Conservation (phyloP, 2,329 filamentous ascomycete species). For the Talaromyces amestolkiae region DNA sequence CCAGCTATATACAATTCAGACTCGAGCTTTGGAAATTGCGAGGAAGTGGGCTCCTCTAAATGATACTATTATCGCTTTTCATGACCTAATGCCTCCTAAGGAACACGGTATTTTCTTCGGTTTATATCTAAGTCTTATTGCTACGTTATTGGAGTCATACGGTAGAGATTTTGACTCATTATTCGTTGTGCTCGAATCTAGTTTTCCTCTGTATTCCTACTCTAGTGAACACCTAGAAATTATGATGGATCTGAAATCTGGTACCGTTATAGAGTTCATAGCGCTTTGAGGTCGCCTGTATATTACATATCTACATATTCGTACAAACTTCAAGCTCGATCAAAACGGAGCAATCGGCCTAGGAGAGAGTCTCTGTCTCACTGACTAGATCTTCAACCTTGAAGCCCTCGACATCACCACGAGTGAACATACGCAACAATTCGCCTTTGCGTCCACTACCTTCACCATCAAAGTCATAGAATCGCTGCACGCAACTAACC, state of each 20-base stretch:
- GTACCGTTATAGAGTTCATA: neutral
- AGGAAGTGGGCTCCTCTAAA: neutral
- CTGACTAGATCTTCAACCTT: conserved; percentile 81
- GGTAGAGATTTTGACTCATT: neutral
- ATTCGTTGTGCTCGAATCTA: neutral
- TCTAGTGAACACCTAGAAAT: neutral
- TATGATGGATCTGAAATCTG: too few species aligned
- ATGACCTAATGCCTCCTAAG: neutral
- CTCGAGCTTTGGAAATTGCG: neutral
- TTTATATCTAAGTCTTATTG: neutral
- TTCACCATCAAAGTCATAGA: conserved; percentile 67
- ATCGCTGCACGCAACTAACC: conserved; percentile 88
- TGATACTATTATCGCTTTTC: neutral
- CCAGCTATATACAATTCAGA: neutral
- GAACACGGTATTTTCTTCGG: neutral
- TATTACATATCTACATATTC: conserved; percentile 1
- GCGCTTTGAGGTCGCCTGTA: neutral
- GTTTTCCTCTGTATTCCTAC: neutral
- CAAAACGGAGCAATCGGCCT: neutral
- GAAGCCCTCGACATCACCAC: conserved; percentile 70
- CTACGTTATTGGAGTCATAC: neutral
- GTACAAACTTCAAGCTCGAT: neutral
- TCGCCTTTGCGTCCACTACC: conserved; percentile 60
- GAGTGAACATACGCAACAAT: conserved; percentile 77
- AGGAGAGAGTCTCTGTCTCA: conserved; percentile 75